phyloP scores from a whole-genome alignment of 768 basidiomycete species.

The Mycena pura region DNA sequence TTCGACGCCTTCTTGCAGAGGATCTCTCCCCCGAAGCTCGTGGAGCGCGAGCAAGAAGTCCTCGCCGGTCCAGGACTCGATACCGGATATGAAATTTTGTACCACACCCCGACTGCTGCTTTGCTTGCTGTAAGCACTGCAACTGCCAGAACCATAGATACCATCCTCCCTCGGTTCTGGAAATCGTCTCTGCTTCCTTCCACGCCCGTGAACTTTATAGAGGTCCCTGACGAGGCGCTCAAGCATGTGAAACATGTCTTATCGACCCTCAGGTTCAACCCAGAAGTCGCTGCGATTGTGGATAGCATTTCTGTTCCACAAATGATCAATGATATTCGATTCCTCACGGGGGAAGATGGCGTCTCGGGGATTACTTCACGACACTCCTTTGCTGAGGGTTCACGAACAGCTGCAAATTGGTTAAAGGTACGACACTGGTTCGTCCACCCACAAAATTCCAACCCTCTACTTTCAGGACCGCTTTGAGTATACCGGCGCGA shows the following conservation, averaged over 20 bases:
- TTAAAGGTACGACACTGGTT: conserved; percentile 51
- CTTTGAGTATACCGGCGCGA: conserved; percentile 79
- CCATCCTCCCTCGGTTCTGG: conserved; percentile 75
- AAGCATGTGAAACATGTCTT: conserved; percentile 66
- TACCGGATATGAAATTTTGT: conserved; percentile 45
- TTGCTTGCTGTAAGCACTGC: conserved; percentile 55
- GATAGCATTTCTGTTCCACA: conserved; percentile 69
- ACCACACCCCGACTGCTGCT: conserved; percentile 50
- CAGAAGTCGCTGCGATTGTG: conserved; percentile 70
- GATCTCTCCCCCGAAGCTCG: conserved; percentile 24
- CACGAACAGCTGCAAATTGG: conserved; percentile 72
- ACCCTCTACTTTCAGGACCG: conserved; percentile 31
- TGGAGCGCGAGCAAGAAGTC: conserved; percentile 16
- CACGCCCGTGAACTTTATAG: conserved; percentile 52
- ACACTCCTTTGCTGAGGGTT: conserved; percentile 81
- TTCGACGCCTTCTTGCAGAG: conserved; percentile 45
- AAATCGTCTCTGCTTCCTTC: conserved; percentile 68
- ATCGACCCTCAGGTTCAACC: conserved; percentile 66
- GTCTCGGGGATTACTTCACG: conserved; percentile 74
- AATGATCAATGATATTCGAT: conserved; percentile 76
- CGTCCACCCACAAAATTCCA: neutral
- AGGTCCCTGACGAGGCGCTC: conserved; percentile 64
- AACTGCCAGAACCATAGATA: conserved; percentile 57
- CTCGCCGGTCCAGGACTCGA: conserved; percentile 19
- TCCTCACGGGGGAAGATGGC: conserved; percentile 86